A percentile compares a stretch with the other conserved stretches of the same genome.
Conservation (phyloP, 2,329 filamentous ascomycete genomes). For the Didymella arachidicola region DNA sequence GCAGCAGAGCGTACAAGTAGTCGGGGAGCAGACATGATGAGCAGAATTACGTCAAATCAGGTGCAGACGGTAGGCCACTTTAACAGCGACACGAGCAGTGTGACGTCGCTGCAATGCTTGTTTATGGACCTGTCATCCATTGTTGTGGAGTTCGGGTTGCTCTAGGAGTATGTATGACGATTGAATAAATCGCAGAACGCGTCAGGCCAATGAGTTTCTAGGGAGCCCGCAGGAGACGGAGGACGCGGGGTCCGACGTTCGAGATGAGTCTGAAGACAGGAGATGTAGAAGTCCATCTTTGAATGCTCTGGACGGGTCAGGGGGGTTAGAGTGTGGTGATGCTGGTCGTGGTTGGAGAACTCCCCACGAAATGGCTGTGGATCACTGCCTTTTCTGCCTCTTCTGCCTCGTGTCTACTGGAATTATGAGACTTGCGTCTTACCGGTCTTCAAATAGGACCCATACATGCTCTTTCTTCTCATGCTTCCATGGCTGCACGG, state of each 20-base stretch:
- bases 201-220: conserved; percentile 26
- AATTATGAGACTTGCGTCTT: too few species aligned
- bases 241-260: conserved; percentile 11
- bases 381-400: too few species aligned
- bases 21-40: conserved; percentile 28
- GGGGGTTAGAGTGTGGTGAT: background rate
- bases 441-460: too few species aligned
- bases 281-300: background rate
- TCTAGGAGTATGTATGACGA: conserved; percentile 38
- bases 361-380: background rate
- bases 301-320: background rate
- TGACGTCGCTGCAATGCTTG: conserved; percentile 30
- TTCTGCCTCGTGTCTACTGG: too few species aligned
- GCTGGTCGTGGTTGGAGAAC: background rate
- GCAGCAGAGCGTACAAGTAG: conserved; percentile 28
- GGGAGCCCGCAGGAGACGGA: conserved; percentile 8
- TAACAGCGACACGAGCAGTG: conserved; percentile 18
- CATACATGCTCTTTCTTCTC: too few species aligned
- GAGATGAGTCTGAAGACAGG: background rate
- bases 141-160: conserved; percentile 22
- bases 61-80: conserved; percentile 5
- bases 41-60: conserved; percentile 15
- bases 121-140: conserved; percentile 19
- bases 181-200: conserved; percentile 25
- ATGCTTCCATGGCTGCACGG: too few species aligned